Conservation (phyloP, 1,284 basidiomycete genomes). For the Cryptococcus sp. region DNA sequence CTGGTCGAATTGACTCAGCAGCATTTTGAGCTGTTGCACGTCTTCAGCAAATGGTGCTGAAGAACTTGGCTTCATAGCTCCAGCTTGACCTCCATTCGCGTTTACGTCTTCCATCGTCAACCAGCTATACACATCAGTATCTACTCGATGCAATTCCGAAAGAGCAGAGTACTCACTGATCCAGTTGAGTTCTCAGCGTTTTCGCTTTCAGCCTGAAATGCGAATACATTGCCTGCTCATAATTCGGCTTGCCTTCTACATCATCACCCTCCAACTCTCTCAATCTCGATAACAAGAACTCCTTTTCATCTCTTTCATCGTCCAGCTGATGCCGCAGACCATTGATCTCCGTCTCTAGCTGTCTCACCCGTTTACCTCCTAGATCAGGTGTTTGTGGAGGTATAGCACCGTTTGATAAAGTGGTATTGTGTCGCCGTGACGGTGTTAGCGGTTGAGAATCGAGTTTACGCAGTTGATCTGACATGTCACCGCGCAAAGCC, state of each 20-base stretch:
- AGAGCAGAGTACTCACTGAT: slow-evolving; percentile 28
- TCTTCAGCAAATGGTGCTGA: slow-evolving; percentile 31
- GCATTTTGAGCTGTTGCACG: slow-evolving; percentile 30
- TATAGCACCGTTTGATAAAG: slow-evolving; percentile 8
- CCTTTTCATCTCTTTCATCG: slow-evolving; percentile 38
- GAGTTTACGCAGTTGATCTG: slow-evolving; percentile 35
- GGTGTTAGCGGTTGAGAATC: slow-evolving; percentile 29
- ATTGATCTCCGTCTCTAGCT: slow-evolving; percentile 30
- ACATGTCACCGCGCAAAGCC: slow-evolving; percentile 42
- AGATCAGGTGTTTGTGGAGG: slow-evolving; percentile 8
- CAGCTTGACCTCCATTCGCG: slow-evolving; percentile 2
- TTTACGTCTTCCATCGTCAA: slow-evolving; percentile 39
- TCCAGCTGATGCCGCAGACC: slow-evolving; percentile 29
- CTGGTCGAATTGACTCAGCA: slow-evolving; percentile 34
- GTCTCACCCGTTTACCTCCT: slow-evolving; percentile 16
- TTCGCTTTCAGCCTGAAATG: slow-evolving; percentile 41
- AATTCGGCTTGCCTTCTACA: slow-evolving; percentile 1
- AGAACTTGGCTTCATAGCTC: slow-evolving; percentile 13
- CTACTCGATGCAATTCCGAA: neutral
- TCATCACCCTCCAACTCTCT: slow-evolving; percentile 21
- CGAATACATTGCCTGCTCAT: slow-evolving; percentile 35
- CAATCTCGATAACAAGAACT: slow-evolving; percentile 29
- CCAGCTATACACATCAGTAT: slow-evolving; percentile 25
- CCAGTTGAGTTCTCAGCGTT: slow-evolving; percentile 33
- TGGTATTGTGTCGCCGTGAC: slow-evolving; percentile 16